These are phyloP conservation scores for Lycium ferocissimum DNA, from an alignment of 257 asterid species.

Conservation along the genomic window DNA sequence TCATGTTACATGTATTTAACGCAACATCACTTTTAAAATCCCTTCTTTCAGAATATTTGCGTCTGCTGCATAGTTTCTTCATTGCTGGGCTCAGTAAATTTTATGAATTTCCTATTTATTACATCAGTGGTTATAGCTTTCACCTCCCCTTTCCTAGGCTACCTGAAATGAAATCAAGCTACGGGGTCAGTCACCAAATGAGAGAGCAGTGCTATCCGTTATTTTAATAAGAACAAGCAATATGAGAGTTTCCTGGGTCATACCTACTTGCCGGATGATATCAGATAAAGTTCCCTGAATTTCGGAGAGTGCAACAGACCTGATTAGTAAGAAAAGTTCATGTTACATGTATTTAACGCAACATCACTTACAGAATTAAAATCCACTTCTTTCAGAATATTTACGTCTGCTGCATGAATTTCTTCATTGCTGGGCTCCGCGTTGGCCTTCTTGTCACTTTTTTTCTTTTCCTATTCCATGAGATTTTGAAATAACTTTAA, in stretches of 20 bases:
- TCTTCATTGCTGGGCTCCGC: conserved; percentile 74
- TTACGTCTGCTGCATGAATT: conserved; percentile 59
- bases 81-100: too few relatives aligned
- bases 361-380: conserved; percentile 72
- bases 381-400: conserved; percentile 84
- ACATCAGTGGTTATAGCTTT: conserved; percentile 69
- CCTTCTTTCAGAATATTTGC: too few relatives aligned
- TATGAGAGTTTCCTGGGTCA: neutral
- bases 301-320: conserved; percentile 14
- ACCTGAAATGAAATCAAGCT: conserved; percentile 41
- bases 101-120: too few relatives aligned
- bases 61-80: too few relatives aligned
- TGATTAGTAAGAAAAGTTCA: neutral
- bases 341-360: neutral
- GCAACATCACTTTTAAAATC: too few relatives aligned
- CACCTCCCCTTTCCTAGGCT: conserved; percentile 65
- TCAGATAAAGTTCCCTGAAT: conserved; percentile 92
- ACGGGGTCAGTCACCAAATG: neutral
- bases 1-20: too few relatives aligned
- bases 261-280: conserved; percentile 86
- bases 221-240: neutral
- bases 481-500: neutral
- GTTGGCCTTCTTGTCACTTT: conserved; percentile 50
- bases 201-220: neutral
- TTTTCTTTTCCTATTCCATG: conserved; percentile 52